These are phyloP conservation scores for Exophiala sp. DNA, from an alignment of 2,329 filamentous ascomycete species.

Conservation along the genomic window DNA sequence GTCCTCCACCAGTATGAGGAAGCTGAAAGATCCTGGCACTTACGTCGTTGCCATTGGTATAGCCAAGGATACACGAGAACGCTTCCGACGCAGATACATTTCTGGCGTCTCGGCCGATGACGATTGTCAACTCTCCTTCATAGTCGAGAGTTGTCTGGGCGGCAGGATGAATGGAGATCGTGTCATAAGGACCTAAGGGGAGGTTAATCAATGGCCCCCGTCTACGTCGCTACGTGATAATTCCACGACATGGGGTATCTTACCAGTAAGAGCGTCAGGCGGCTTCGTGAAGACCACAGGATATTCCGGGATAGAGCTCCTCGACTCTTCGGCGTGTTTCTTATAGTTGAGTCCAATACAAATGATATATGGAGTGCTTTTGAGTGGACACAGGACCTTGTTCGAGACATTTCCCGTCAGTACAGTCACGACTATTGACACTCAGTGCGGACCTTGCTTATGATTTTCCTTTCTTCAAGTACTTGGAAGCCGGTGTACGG, in stretches of 20 bases:
- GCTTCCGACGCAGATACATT: constrained; percentile 65
- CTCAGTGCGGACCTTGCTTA: too few species aligned
- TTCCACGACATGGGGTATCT: too few species aligned
- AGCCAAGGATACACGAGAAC: constrained; percentile 68
- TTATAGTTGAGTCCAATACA: constrained; percentile 46
- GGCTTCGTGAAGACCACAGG: constrained; percentile 1
- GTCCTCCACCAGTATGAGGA: too few species aligned
- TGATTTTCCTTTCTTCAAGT: too few species aligned
- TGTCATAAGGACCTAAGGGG: too few species aligned
- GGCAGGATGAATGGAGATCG: too few species aligned
- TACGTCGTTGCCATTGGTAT: constrained; percentile 74
- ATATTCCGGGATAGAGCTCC: constrained; percentile 1
- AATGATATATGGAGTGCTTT: constrained; percentile 34
- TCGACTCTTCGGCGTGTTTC: constrained; percentile 36
- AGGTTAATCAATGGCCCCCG: too few species aligned
- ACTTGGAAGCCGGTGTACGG: too few species aligned
- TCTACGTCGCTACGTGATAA: too few species aligned
- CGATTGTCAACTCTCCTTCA: constrained; percentile 72
- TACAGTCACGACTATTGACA: too few species aligned
- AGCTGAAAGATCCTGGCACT: constrained; percentile 37
- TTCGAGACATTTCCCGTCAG: too few species aligned
- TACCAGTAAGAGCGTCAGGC: not conserved
- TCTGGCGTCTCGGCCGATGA: constrained; percentile 65
- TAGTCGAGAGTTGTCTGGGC: constrained; percentile 52
- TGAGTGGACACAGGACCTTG: constrained; percentile 5